Conservation (phyloP, 306 rosid species). For the Cicer bijugum region DNA sequence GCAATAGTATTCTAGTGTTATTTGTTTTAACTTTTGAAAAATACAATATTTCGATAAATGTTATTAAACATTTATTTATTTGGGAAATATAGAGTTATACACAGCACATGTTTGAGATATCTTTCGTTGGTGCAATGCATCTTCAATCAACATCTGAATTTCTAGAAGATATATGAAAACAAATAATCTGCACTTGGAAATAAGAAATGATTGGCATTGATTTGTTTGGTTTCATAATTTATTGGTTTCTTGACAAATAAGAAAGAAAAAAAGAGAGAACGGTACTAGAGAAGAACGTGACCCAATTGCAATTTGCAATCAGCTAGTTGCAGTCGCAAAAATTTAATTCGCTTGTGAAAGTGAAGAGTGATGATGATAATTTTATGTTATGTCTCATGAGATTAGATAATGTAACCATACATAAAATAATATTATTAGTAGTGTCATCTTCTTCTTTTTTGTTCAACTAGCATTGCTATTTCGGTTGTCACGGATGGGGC, state of each 20-base stretch:
- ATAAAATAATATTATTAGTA: too few relatives aligned
- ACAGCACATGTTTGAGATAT: slow-evolving; percentile 25
- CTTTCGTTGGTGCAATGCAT: slow-evolving; percentile 36
- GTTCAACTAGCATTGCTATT: too few relatives aligned
- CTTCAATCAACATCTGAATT: slow-evolving; percentile 24
- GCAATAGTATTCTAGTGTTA: slow-evolving; percentile 3
- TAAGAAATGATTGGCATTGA: slow-evolving; percentile 22
- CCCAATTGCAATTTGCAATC: slow-evolving; percentile 31
- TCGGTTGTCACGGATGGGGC: too few relatives aligned
- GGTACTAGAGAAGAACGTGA: slow-evolving; percentile 12
- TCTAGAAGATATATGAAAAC: slow-evolving; percentile 18
- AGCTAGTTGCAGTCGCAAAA: slow-evolving; percentile 16
- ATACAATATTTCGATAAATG: neutral
- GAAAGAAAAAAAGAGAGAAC: neutral
- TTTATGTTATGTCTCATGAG: neutral
- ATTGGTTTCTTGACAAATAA: neutral
- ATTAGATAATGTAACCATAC: neutral
- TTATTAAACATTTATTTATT: neutral
- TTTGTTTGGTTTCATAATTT: neutral
- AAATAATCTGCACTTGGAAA: slow-evolving; percentile 10
- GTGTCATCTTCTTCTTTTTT: too few relatives aligned
- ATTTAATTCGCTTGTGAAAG: slow-evolving; percentile 4
- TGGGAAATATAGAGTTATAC: slow-evolving; percentile 7
- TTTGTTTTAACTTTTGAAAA: slow-evolving; percentile 25
- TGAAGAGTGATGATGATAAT: neutral